Base-by-base conservation (phyloP, 2,329 filamentous ascomycete genomes). In the Microsporum ferrugineum region DNA sequence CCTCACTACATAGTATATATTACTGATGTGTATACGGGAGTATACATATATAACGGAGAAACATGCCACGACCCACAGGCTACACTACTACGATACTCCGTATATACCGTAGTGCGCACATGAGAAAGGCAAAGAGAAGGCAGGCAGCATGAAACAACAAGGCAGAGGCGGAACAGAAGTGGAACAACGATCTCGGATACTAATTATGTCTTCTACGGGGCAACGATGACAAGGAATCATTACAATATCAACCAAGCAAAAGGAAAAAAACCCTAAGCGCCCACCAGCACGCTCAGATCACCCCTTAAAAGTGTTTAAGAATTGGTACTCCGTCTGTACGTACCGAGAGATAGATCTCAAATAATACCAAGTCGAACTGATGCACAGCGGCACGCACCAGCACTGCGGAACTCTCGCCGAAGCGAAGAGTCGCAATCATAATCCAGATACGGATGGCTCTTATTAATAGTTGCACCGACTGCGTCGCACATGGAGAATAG, bases 21-120 rank as follows among this genome's bases (percentile, higher is more conserved):
- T 23, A 23, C 17, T 23, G 17, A 23, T 23, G 17, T 23, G 17
- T 23, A 23, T 23, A 23, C 17, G 17, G 17, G 17, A 23, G 17
- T 23, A 23, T 23, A 23, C 17, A 23, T 23, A 23, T 23, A 23
- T n/a, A n/a, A 43, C 39, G 27, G 27, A 53, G 49, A 31, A 34
- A 53, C 49, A 23, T 53, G 49, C 49, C 49, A 53, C 49, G 49
- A 53, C 49, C 49, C 49, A 53, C 49, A n/a, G 49, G 31, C n/a
- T 5, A 34, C 49, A n/a, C 27, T 29, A 53, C 43, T 23, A 17
- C 23, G 43, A 47, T 47, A 47, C 43, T 43, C n/a, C 39, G 14
- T 43, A n/a, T 43, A n/a, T 17, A 43, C 14, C 17, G 14, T n/a
- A 14, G 4, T n/a, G 5, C 14, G 5, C 39, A 17, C 39, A 43